These are phyloP conservation scores for Cryomyces minteri DNA, from an alignment of 495 filamentous ascomycete species.

Conservation along the genomic window DNA sequence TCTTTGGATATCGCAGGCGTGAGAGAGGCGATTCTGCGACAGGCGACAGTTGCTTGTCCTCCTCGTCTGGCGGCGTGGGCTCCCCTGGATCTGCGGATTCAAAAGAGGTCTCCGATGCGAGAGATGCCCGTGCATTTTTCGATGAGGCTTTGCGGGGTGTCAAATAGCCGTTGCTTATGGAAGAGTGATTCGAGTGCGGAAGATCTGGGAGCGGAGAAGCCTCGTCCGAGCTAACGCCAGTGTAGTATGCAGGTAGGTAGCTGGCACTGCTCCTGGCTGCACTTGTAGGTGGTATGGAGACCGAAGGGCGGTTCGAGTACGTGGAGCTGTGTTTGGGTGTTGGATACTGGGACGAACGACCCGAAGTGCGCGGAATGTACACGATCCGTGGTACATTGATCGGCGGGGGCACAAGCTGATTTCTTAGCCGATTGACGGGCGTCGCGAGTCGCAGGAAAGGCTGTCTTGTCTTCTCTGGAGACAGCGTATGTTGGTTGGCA, in stretches of 20 bases:
- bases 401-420: not conserved
- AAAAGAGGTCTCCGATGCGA: slow-evolving; percentile 20
- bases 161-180: not conserved
- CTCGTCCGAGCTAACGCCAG: not conserved
- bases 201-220: not conserved
- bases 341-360: not conserved
- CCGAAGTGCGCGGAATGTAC: not conserved
- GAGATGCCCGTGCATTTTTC: slow-evolving; percentile 4
- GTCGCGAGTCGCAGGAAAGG: not conserved
- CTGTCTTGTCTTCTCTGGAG: not conserved
- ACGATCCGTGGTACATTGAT: no score
- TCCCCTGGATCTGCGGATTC: slow-evolving; percentile 18
- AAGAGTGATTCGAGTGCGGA: not conserved
- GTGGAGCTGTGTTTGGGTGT: not conserved
- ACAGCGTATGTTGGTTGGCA: no score
- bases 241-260: not conserved
- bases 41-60: slow-evolving; percentile 18
- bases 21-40: slow-evolving; percentile 23
- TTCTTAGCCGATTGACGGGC: not conserved
- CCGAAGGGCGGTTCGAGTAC: not conserved
- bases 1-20: slow-evolving; percentile 19
- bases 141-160: not conserved
- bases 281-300: not conserved
- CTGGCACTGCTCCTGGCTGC: not conserved
- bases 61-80: slow-evolving; percentile 20